phyloP scores from a whole-genome alignment of 495 filamentous ascomycete genomes.

The Saxophila tyrrhenica region DNA sequence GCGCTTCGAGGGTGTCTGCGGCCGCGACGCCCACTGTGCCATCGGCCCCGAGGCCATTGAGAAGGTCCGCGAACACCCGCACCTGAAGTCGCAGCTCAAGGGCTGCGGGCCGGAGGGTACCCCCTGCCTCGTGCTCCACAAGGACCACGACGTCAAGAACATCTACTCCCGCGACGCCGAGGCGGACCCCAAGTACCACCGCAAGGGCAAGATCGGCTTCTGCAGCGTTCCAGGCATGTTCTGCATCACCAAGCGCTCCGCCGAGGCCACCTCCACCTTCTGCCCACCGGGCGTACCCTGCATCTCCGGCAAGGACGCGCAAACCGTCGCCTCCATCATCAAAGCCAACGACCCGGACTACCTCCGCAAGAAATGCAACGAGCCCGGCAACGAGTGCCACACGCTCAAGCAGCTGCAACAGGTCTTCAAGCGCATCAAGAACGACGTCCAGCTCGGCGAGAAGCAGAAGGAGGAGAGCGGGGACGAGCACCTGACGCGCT shows the following conservation, averaged over 20 bases:
- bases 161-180: background rate
- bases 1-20: no score
- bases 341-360: background rate
- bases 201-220: background rate
- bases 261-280: background rate
- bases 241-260: background rate
- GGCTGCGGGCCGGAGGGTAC: background rate
- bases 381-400: constrained; percentile 4
- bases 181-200: background rate
- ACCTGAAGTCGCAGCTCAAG: background rate
- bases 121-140: background rate
- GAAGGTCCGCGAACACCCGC: background rate
- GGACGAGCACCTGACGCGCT: background rate
- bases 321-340: background rate
- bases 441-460: background rate
- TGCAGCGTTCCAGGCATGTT: background rate
- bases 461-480: background rate
- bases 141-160: background rate
- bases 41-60: background rate
- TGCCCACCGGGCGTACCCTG: background rate
- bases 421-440: background rate
- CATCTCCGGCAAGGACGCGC: background rate
- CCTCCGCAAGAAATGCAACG: background rate
- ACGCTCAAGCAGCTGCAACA: background rate
- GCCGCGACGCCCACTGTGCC: background rate